Base-by-base conservation (phyloP, 495 filamentous ascomycete species). In the Xylaria venustula region DNA sequence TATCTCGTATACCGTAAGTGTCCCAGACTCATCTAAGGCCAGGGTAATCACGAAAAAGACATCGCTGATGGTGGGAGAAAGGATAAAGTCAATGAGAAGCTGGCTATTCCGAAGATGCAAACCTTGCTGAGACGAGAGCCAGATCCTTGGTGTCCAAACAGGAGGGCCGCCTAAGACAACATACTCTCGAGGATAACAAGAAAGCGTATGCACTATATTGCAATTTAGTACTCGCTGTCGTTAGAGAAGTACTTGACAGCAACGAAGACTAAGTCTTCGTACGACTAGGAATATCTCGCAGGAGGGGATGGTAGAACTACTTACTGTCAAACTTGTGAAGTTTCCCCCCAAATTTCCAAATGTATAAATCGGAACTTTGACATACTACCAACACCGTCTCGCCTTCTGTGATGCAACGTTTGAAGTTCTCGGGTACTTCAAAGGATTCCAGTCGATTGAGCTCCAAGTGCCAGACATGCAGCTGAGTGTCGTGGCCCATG, bases 381-480 rank as follows among this genome's bases (percentile, higher is more conserved):
- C 64, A 61, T 14, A 71, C 36, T 7, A 71, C 58, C 5, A 71
- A 56, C 2, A 67, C 60, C 7, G 57, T 67, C 9, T 71, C 66
- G 42, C 55, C 66, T 22, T 71, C 69, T 5, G 66, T 57, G 37
- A 64, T 47, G 15, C 66, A 71, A 34, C 66, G 66, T 58, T 60
- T 60, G 12, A 67, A 58, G 7, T 65, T 56, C 14, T 67, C 62
- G 7, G 66, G 66, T n/a, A 69, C 51, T 40, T 67, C 47, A 20
- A 58, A 54, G 0, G 66, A 65, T 47, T 54, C 36, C 28, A 65
- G 58, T 15, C 56, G 60, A 41, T 71, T 65, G 9, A 67, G 50
- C 32, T 71, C 69, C 40, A 71, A 54, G 44, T 71, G 69, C 69
- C 69, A 71, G 15, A 63, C 66, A 42, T 71, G 62, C 20, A 71